Percentiles rank a stretch among this genome's conserved stretches.
Conservation (phyloP, 1,139 yeast genomes). For the Yamadazyma atlantica region DNA sequence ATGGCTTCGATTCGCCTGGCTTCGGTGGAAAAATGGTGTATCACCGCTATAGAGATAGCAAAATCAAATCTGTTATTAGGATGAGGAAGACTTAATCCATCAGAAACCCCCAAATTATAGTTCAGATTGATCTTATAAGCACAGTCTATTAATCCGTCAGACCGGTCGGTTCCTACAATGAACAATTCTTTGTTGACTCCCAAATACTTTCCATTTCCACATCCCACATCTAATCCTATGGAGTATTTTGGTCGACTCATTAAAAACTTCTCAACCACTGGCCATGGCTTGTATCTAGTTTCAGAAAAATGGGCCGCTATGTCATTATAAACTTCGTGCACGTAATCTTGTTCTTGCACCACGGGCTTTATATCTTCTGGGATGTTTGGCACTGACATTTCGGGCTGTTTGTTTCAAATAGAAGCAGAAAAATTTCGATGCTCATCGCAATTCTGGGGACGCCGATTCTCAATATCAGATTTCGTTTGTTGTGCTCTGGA, state of each 20-base stretch:
- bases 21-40: slow-evolving; percentile 89
- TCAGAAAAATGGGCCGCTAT: slow-evolving; percentile 92
- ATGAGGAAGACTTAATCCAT: slow-evolving; percentile 75
- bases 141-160: slow-evolving; percentile 72
- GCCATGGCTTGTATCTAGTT: slow-evolving; percentile 97
- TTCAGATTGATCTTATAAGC: slow-evolving; percentile 50
- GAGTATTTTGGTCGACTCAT: slow-evolving; percentile 30
- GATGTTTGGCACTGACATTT: slow-evolving; percentile 34
- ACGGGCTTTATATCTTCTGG: slow-evolving; percentile 44
- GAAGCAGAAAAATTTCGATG: not conserved
- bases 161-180: slow-evolving; percentile 81
- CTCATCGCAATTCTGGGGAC: slow-evolving; percentile 1
- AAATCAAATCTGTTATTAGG: slow-evolving; percentile 65
- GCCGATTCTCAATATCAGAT: no score
- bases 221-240: slow-evolving; percentile 75
- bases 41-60: slow-evolving; percentile 93
- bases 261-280: slow-evolving; percentile 78
- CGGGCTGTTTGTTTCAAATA: not conserved
- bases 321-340: slow-evolving; percentile 86
- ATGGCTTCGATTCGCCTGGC: slow-evolving; percentile 79
- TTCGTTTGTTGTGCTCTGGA: no score
- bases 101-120: slow-evolving; percentile 60
- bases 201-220: slow-evolving; percentile 94
- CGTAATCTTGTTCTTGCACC: slow-evolving; percentile 70
- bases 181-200: slow-evolving; percentile 65